These are phyloP conservation scores for Mrakia gelida DNA, from an alignment of 768 basidiomycete genomes.

Conservation along the genomic window DNA sequence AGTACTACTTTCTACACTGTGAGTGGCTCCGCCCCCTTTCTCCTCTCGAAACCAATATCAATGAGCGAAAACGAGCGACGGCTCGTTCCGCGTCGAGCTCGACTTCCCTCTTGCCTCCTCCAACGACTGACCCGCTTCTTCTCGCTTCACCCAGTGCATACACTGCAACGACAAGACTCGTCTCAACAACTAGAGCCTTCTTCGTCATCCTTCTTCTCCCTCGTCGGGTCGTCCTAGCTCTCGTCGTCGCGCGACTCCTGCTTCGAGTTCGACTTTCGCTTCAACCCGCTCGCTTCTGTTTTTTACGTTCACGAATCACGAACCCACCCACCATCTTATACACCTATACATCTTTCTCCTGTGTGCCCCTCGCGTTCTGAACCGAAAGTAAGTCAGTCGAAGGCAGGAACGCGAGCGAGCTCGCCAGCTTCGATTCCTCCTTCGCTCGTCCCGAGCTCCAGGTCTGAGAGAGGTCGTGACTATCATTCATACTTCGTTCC, in stretches of 20 bases:
- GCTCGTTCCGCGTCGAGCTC: no score
- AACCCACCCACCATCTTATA: not conserved
- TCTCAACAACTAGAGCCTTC: conserved; percentile 41
- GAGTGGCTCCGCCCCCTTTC: not conserved
- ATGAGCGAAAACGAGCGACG: no score
- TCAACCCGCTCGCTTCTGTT: not conserved
- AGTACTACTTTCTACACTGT: conserved; percentile 29
- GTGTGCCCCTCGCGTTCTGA: no score
- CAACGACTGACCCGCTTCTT: not conserved
- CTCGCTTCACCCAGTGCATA: conserved; percentile 56
- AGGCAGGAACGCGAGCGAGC: not conserved
- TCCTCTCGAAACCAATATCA: no score
- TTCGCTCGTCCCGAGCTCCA: not conserved
- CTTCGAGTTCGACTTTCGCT: no score
- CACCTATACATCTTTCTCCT: no score
- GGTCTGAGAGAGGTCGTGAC: not conserved
- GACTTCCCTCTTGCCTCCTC: no score
- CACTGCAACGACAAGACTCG: conserved; percentile 40
- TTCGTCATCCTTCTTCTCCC: not conserved
- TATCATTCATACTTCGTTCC: not conserved
- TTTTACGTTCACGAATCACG: not conserved
- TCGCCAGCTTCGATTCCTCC: not conserved
- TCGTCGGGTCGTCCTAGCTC: no score
- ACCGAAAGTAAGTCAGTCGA: no score
- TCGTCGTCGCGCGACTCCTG: no score